phyloP scores from a whole-genome alignment of 2,329 filamentous ascomycete genomes.

The Neofusicoccum laricinum region DNA sequence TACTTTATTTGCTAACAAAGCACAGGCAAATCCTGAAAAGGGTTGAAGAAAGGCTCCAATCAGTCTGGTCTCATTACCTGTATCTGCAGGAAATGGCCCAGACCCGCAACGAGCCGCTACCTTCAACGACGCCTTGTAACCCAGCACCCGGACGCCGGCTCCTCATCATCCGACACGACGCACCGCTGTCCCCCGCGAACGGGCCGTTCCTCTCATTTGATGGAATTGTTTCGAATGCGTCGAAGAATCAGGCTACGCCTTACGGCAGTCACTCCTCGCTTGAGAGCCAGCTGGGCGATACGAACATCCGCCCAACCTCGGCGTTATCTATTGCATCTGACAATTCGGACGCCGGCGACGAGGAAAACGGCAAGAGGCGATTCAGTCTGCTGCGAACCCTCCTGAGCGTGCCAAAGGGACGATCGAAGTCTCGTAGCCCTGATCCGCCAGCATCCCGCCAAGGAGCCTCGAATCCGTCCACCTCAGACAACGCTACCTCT shows the following conservation, averaged over 20 bases:
- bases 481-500: conserved; percentile 13
- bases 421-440: conserved; percentile 40
- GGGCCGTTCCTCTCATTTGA: conserved; percentile 63
- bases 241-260: conserved; percentile 11
- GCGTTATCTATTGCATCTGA: conserved; percentile 29
- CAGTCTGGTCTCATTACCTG: conserved; percentile 76
- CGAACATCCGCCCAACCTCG: conserved; percentile 29
- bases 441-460: conserved; percentile 18
- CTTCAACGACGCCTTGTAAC: conserved; percentile 77
- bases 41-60: conserved; percentile 66
- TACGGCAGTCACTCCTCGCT: conserved; percentile 6
- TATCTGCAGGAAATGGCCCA: conserved; percentile 69
- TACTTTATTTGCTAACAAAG: conserved; percentile 21
- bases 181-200: conserved; percentile 50
- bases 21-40: conserved; percentile 65
- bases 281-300: conserved; percentile 20
- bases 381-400: conserved; percentile 66
- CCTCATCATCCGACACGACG: conserved; percentile 83
- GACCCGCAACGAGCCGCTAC: conserved; percentile 51
- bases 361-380: conserved; percentile 49
- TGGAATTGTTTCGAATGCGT: conserved; percentile 48
- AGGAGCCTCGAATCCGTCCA: conserved; percentile 22
- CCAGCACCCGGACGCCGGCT: conserved; percentile 83
- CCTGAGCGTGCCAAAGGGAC: conserved; percentile 48
- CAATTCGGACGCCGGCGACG: conserved; percentile 30